phyloP scores from a whole-genome alignment of 164 flowering plant genomes.

The Vitis labrusca region DNA sequence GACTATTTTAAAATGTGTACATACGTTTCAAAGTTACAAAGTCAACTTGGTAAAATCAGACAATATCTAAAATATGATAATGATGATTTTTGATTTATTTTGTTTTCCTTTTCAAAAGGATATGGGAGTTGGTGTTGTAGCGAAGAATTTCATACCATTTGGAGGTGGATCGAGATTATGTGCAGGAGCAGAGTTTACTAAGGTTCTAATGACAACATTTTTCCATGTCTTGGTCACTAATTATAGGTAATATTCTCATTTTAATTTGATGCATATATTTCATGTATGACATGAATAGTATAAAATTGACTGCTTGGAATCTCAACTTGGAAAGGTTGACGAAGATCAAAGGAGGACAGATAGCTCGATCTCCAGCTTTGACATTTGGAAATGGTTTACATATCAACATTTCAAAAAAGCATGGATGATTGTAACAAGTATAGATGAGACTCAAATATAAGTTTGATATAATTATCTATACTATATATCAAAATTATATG shows the following conservation, averaged over 20 bases:
- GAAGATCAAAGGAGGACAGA: conserved; percentile 29
- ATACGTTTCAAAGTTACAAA: too few relatives aligned
- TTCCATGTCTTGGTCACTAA: conserved; percentile 42
- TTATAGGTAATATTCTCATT: conserved; percentile 22
- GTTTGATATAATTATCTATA: too few relatives aligned
- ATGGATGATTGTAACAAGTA: too few relatives aligned
- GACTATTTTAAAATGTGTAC: too few relatives aligned
- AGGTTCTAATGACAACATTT: conserved; percentile 25
- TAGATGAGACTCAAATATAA: too few relatives aligned
- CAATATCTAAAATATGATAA: too few relatives aligned
- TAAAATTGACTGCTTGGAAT: too few relatives aligned
- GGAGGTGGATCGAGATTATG: conserved; percentile 44
- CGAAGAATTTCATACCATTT: conserved; percentile 42
- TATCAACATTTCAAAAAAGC: too few relatives aligned
- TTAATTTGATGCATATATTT: not conserved
- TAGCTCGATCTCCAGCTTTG: conserved; percentile 21
- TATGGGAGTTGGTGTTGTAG: not conserved
- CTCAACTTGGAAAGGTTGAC: conserved; percentile 21
- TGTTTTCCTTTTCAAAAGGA: too few relatives aligned
- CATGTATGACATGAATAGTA: not conserved
- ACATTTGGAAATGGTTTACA: conserved; percentile 17
- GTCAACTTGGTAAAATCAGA: too few relatives aligned
- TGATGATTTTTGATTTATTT: too few relatives aligned
- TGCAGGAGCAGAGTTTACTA: conserved; percentile 45
- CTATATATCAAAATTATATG: too few relatives aligned